These are phyloP conservation scores for Flueggea neowawraea DNA, from an alignment of 441 rosid species.

Conservation along the genomic window DNA sequence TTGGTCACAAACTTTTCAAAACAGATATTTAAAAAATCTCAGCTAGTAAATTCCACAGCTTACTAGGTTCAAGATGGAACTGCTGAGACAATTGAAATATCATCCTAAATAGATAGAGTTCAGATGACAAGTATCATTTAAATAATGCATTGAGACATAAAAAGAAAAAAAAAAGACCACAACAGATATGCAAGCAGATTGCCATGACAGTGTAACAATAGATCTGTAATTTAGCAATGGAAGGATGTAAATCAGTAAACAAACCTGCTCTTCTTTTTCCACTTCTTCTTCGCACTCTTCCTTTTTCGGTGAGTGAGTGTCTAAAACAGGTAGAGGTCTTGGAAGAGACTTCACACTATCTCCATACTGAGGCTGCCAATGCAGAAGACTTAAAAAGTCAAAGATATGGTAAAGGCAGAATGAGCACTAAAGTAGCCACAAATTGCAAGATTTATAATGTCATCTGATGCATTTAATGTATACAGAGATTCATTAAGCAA, in stretches of 20 bases:
- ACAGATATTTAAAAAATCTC: neutral
- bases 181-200: neutral
- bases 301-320: conserved; percentile 27
- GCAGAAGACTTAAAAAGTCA: conserved; percentile 10
- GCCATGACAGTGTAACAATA: neutral
- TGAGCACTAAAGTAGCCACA: neutral
- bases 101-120: no score
- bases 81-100: no score
- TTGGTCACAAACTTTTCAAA: neutral
- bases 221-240: neutral
- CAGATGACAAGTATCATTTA: no score
- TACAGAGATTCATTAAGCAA: neutral
- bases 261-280: conserved; percentile 48
- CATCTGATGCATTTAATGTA: no score
- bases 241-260: conserved; percentile 10
- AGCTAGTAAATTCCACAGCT: no score
- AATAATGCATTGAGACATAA: no score
- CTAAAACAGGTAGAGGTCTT: conserved; percentile 56
- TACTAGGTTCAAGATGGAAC: no score
- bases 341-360: conserved; percentile 65
- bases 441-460: no score
- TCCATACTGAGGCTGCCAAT: conserved; percentile 49
- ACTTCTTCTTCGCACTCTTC: conserved; percentile 30
- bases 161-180: no score
- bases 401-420: neutral